Conservation (phyloP, 1,139 yeast genomes). For the Arxiozyma bovina region DNA sequence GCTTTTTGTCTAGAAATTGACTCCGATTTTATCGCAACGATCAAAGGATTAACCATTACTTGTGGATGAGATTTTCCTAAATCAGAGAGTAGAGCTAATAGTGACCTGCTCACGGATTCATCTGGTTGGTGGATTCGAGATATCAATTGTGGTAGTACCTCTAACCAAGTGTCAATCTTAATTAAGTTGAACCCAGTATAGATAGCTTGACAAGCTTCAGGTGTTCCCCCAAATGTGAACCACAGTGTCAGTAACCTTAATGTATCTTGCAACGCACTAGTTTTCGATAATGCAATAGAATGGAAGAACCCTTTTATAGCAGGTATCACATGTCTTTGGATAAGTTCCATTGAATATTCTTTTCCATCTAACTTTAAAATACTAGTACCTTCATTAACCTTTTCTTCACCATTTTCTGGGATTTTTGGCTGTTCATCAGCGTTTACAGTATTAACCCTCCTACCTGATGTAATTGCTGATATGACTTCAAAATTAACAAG, state of each 20-base stretch:
- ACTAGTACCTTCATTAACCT: conserved; percentile 15
- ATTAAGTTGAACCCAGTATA: conserved; percentile 86
- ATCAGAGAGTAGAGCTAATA: conserved; percentile 74
- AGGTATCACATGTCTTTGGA: conserved; percentile 80
- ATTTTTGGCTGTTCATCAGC: conserved; percentile 12
- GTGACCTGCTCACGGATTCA: conserved; percentile 68
- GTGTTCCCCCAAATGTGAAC: conserved; percentile 91
- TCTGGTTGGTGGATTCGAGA: conserved; percentile 96
- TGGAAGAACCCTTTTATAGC: conserved; percentile 94
- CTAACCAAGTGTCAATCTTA: conserved; percentile 87
- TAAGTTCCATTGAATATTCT: conserved; percentile 48
- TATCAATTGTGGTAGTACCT: conserved; percentile 89
- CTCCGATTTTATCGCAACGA: conserved; percentile 93
- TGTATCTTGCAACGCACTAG: conserved; percentile 88
- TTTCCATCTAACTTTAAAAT: conserved; percentile 16
- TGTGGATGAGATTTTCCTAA: conserved; percentile 95
- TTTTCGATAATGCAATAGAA: conserved; percentile 78
- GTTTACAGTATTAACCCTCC: conserved; percentile 28
- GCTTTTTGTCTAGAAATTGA: conserved; percentile 84
- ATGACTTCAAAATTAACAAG: conserved; percentile 93
- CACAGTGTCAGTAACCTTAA: conserved; percentile 81
- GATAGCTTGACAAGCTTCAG: conserved; percentile 87
- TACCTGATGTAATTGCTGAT: conserved; percentile 46
- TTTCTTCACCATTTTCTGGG: conserved; percentile 12
- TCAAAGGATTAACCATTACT: conserved; percentile 88